phyloP scores from a whole-genome alignment of 352 stramenopile species.

The Pythium dissimile region DNA sequence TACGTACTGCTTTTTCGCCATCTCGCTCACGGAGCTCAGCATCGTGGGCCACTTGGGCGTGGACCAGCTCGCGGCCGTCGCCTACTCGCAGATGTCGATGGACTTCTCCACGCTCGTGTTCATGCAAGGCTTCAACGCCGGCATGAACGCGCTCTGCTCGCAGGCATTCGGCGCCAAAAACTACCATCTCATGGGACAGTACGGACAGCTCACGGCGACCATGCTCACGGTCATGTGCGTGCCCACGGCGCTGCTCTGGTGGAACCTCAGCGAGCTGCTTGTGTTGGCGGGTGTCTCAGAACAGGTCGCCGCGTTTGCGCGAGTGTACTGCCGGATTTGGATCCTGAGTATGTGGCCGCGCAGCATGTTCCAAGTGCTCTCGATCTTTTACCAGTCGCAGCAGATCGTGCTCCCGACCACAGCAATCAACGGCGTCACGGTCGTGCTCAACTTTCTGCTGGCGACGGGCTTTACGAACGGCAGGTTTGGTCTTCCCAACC shows the following conservation, averaged over 20 bases:
- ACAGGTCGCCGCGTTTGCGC: constrained; percentile 40
- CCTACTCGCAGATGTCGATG: constrained; percentile 77
- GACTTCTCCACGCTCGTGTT: constrained; percentile 75
- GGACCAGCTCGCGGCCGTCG: constrained; percentile 68
- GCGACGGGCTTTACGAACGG: constrained; percentile 70
- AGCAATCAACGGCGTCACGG: constrained; percentile 47
- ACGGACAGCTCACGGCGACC: constrained; percentile 50
- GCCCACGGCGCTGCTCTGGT: constrained; percentile 72
- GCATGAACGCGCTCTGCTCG: constrained; percentile 78
- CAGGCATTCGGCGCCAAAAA: constrained; percentile 86
- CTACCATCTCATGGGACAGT: constrained; percentile 61
- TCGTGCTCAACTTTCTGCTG: constrained; percentile 54
- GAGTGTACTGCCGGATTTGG: constrained; percentile 60
- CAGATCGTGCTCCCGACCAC: constrained; percentile 74
- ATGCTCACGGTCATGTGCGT: constrained; percentile 60
- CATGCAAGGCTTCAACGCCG: constrained; percentile 79
- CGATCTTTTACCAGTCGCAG: constrained; percentile 79
- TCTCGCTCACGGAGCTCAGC: constrained; percentile 78
- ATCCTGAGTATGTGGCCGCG: constrained; percentile 77
- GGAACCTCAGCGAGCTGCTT: constrained; percentile 63
- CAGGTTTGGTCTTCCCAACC: constrained; percentile 41
- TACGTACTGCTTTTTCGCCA: constrained; percentile 78
- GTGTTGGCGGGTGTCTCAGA: constrained; percentile 35
- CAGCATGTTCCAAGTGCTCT: constrained; percentile 74
- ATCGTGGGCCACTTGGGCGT: constrained; percentile 79